Base-by-base conservation (phyloP, 2,329 filamentous ascomycete genomes). In the Neopestalotiopsis sp. region DNA sequence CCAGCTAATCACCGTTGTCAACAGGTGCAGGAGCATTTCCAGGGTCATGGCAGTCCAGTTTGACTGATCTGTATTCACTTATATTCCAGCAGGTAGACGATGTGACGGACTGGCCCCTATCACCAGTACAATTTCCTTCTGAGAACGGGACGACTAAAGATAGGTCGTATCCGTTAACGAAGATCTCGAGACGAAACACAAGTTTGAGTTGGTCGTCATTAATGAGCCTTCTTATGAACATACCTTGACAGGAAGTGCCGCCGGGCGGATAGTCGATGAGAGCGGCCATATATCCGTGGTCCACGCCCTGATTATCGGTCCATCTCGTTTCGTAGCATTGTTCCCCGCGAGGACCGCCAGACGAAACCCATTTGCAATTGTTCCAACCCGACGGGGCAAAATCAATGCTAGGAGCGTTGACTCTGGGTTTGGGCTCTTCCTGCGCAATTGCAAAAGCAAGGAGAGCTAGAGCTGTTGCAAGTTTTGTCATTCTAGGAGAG, bases 311-410 rank as follows among this genome's bases (percentile, higher is more conserved):
- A 1, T 5, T 28, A 14, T 40, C 20, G 10, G n/a, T 28, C 32
- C 38, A 65, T 30, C 38, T 65, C 38, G 62, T 65, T 38, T 24
- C 20, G 6, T 65, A 65, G 34, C 62, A 65, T 28, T 45, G 34
- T 3, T 20, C 40, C 2, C 1, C 62, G n/a, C 38, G 5, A 24
- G 13, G 57, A 13, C 6, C 13, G 20, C 57, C 24, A 24, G n/a
- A 59, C 34, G 34, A 38, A 24, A 14, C 4, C 57, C 30, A 30
- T 17, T 12, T 2, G 30, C 57, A 59, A 6, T 30, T 17, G 12
- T 6, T 59, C n/a, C 17, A 28, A 6, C 57, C 24, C 7, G 57
- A 14, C 1, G 57, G 57, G 1, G 57, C 57, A 32, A 34, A 30
- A 2, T 59, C 17, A 5, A 59, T 59, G 12, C 13, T 59, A 20